Evolutionary conservation across 192 early-diverging fungal genomes (phyloP), one percentile per base, ranked within the genome.

Genomic region (Fimicolochytrium jonesii): DNA sequence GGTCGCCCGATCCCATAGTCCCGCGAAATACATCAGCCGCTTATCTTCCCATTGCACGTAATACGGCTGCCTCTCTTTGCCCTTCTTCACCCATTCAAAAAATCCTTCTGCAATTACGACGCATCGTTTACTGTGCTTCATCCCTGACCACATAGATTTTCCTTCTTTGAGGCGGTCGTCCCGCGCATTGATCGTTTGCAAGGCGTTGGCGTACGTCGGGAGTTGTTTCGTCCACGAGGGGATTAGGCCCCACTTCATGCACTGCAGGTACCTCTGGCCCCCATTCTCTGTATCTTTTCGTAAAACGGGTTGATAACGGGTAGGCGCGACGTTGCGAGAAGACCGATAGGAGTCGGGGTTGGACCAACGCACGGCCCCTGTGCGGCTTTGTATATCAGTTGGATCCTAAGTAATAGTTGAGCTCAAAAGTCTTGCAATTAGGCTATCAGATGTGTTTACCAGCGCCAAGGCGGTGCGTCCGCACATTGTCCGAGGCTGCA

Each of bases 1-100:
- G 7, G 83, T 82, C 4, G 83, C 86, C 61, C 83, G 82, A 20
- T 90, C 91, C 72, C 51, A 77, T 5, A 77, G 26, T 7, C 64
- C 70, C 10, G 71, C 75, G 36, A 74, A 59, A 41, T 32, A 66
- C 64, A 74, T 25, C 23, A 77, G 47, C 53, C 47, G 42, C 39
- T 45, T 47, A 23, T 59, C 51, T 53, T 53, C 46, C 11, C 48
- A 25, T 18, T 35, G 32, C 44, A 77, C 60, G 48, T 58, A 72
- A 47, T 60, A 67, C 9, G 76, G 72, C 30, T 50, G 41, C 2
- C 56, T 33, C 7, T 72, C 58, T 17, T 30, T 49, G 2, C 44
- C 52, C 56, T 59, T 65, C 28, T 71, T 49, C 22, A 49, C 25
- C 76, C 76, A 78, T 34, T 78, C 76, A 50, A 68, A 78, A 54